Conservation (phyloP, 2,329 filamentous ascomycete genomes). For the Tolypocladium guangdongense region DNA sequence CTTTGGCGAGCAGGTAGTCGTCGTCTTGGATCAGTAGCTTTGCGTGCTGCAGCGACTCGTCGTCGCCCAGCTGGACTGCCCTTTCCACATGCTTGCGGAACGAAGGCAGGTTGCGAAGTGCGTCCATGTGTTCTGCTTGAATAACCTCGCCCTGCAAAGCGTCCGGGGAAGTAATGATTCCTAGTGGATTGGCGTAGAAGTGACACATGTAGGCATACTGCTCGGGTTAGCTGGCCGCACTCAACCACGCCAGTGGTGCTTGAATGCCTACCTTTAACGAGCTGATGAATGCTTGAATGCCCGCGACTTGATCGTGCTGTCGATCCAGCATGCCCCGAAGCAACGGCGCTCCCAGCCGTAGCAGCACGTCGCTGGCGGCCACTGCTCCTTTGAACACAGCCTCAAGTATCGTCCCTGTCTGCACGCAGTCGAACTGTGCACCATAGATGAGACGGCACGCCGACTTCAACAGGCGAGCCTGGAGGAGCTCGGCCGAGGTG, state of each 20-base stretch:
- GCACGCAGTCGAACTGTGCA: constrained; percentile 66
- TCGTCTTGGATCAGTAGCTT: constrained; percentile 49
- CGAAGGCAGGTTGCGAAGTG: constrained; percentile 56
- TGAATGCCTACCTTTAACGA: constrained; percentile 48
- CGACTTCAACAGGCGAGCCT: constrained; percentile 59
- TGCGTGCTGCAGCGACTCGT: constrained; percentile 30
- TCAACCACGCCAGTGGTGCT: background rate
- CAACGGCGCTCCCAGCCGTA: constrained; percentile 55
- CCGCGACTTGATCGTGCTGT: constrained; percentile 67
- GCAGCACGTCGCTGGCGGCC: constrained; percentile 39
- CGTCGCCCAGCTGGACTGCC: constrained; percentile 30
- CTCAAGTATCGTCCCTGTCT: constrained; percentile 61
- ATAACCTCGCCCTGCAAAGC: constrained; percentile 20
- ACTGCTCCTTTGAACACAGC: constrained; percentile 58
- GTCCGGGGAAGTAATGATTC: constrained; percentile 41
- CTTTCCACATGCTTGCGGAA: constrained; percentile 48
- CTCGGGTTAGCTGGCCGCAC: constrained; percentile 1
- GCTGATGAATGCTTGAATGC: constrained; percentile 60
- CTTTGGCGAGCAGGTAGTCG: constrained; percentile 35
- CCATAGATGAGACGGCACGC: constrained; percentile 59
- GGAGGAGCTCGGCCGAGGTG: constrained; percentile 70
- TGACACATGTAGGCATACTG: constrained; percentile 81
- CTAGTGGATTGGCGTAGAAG: constrained; percentile 70
- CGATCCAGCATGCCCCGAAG: constrained; percentile 55
- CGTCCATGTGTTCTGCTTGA: constrained; percentile 52